Evolutionary conservation across 2,329 filamentous ascomycete species (phyloP).

Genomic region (Scedosporium boydii): DNA sequence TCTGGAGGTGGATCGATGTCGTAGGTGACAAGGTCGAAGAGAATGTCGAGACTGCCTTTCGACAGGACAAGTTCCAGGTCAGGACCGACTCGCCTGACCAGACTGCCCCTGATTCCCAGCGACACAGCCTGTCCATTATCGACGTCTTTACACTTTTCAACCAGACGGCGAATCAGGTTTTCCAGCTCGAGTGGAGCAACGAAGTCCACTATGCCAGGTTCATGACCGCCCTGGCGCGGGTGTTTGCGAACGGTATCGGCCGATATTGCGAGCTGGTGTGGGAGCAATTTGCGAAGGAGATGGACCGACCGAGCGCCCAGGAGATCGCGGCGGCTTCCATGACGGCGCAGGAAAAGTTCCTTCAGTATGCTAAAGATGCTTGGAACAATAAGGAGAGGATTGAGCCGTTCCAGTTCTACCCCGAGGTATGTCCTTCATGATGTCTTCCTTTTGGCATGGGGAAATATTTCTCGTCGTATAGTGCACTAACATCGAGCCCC

Average conservation of each 20-base stretch:
- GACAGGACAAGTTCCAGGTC: conserved; percentile 78
- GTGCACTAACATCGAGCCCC: background rate
- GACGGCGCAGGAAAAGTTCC: conserved; percentile 83
- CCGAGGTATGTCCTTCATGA: conserved; percentile 53
- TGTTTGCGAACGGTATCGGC: conserved; percentile 72
- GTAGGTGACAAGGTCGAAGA: conserved; percentile 71
- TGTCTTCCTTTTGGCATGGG: no score
- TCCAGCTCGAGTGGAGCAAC: conserved; percentile 83
- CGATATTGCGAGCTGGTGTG: conserved; percentile 90
- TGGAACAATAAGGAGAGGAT: conserved; percentile 88
- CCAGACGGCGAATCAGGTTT: conserved; percentile 79
- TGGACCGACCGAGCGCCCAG: conserved; percentile 84
- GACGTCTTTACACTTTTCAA: conserved; percentile 93
- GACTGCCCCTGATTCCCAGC: conserved; percentile 64
- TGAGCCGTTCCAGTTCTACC: conserved; percentile 93
- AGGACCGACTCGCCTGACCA: conserved; percentile 54
- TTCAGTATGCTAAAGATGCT: conserved; percentile 87
- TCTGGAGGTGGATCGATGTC: conserved; percentile 86
- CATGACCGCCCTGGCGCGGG: conserved; percentile 86
- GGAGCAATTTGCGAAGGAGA: conserved; percentile 75
- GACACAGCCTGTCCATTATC: conserved; percentile 87
- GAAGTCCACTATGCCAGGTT: conserved; percentile 91
- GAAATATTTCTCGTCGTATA: background rate
- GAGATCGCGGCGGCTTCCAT: conserved; percentile 71
- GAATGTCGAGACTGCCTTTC: conserved; percentile 85